A percentile compares a stretch with the other conserved stretches of the same genome.
These are phyloP conservation scores for Erodium trifolium DNA, from an alignment of 441 rosid genomes.

Conservation along the genomic window DNA sequence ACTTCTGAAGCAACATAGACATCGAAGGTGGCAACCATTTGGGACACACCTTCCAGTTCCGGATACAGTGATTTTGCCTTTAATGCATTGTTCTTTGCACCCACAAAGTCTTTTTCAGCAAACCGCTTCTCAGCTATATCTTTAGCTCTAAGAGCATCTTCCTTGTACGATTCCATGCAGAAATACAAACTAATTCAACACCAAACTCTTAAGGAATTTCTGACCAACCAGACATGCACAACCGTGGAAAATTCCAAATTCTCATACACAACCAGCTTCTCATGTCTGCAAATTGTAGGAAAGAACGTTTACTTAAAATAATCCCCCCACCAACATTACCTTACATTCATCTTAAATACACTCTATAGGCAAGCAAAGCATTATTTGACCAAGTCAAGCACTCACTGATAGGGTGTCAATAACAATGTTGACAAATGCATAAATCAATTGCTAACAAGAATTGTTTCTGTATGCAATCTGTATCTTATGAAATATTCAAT, in stretches of 20 bases:
- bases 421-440: background rate
- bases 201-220: slow-evolving; percentile 31
- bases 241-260: slow-evolving; percentile 22
- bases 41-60: slow-evolving; percentile 78
- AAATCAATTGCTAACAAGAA: background rate
- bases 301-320: slow-evolving; percentile 15
- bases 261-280: slow-evolving; percentile 27
- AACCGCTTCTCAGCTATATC: slow-evolving; percentile 83
- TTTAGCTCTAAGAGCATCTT: slow-evolving; percentile 77
- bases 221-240: slow-evolving; percentile 21
- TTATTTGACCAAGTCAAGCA: slow-evolving; percentile 7
- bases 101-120: slow-evolving; percentile 60
- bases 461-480: background rate
- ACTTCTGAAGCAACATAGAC: slow-evolving; percentile 73
- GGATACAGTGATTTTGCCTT: slow-evolving; percentile 76
- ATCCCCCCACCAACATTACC: background rate
- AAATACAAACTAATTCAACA: slow-evolving; percentile 20
- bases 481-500: slow-evolving; percentile 3
- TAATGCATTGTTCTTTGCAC: slow-evolving; percentile 70
- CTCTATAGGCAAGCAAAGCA: background rate
- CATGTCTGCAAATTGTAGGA: slow-evolving; percentile 36
- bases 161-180: slow-evolving; percentile 62
- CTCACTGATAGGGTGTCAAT: background rate
- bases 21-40: slow-evolving; percentile 84
- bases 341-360: background rate